Conservation (phyloP, 2,329 filamentous ascomycete species). For the Microascus cirrosus region DNA sequence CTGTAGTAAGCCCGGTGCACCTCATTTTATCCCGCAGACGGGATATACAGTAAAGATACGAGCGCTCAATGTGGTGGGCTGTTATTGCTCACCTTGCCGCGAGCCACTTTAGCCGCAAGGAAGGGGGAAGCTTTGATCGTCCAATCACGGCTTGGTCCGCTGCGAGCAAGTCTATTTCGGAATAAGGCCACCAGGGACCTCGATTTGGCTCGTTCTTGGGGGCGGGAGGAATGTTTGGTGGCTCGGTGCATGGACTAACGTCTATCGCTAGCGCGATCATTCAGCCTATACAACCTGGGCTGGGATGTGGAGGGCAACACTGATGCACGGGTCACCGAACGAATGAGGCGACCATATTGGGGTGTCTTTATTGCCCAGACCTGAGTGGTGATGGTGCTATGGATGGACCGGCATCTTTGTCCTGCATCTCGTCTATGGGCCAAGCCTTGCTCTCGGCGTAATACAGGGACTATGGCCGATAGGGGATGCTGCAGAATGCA, state of each 20-base stretch:
- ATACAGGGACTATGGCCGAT: background rate
- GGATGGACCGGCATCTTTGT: background rate
- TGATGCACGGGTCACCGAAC: background rate
- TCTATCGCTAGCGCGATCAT: background rate
- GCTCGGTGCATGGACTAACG: background rate
- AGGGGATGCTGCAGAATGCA: background rate
- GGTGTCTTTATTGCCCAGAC: background rate
- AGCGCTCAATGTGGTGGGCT: background rate
- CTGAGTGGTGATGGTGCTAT: background rate
- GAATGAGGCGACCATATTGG: background rate
- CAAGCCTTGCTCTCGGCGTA: background rate
- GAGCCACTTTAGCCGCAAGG: background rate
- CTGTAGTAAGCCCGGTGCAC: background rate
- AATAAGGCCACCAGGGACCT: background rate
- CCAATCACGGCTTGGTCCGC: background rate
- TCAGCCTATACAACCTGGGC: slow-evolving; percentile 2
- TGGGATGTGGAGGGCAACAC: background rate
- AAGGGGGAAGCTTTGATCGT: background rate
- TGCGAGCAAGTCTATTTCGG: background rate
- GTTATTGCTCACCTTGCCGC: background rate
- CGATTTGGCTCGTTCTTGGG: background rate
- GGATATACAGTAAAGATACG: background rate
- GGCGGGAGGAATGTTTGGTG: background rate
- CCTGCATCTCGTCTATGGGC: background rate
- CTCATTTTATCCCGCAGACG: slow-evolving; percentile 1